These are phyloP conservation scores for Starmerella etchellsii DNA, from an alignment of 805 yeast species.

Conservation along the genomic window DNA sequence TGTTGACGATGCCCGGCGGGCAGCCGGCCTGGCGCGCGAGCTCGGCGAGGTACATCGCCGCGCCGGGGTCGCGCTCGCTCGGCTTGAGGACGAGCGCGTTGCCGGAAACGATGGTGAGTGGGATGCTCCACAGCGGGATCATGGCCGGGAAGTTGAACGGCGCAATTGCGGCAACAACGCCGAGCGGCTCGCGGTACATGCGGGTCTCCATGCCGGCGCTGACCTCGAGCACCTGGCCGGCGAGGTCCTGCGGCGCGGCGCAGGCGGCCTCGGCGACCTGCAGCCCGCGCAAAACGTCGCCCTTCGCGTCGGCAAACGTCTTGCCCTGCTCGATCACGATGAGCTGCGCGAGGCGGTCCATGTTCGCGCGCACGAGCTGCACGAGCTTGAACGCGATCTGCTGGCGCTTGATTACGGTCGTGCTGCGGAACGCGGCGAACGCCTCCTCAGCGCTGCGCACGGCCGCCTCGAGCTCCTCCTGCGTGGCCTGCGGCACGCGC, in stretches of 20 bases:
- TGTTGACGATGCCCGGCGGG: constrained; percentile 59
- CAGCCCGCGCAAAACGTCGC: constrained; percentile 61
- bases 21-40: constrained; percentile 60
- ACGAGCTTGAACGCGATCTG: constrained; percentile 60
- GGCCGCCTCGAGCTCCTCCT: constrained; percentile 50
- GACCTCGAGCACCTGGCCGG: constrained; percentile 53
- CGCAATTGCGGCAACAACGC: constrained; percentile 64
- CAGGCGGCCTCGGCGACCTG: constrained; percentile 72
- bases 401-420: constrained; percentile 38
- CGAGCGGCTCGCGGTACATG: constrained; percentile 58
- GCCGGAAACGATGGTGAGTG: constrained; percentile 54
- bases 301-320: constrained; percentile 60
- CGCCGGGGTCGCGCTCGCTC: constrained; percentile 70
- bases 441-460: constrained; percentile 52
- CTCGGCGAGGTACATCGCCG: constrained; percentile 61
- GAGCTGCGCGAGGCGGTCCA: constrained; percentile 53
- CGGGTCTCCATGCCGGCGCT: constrained; percentile 65
- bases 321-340: constrained; percentile 66
- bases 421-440: constrained; percentile 44
- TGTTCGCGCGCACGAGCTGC: constrained; percentile 46
- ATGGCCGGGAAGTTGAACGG: constrained; percentile 79
- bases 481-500: constrained; percentile 60
- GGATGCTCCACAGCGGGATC: constrained; percentile 63
- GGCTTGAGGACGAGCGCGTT: constrained; percentile 61
- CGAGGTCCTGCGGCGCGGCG: constrained; percentile 45